Evolutionary conservation across 176 grass and related monocot species (phyloP).

Genomic region (Rhipidocladum racemiflorum): DNA sequence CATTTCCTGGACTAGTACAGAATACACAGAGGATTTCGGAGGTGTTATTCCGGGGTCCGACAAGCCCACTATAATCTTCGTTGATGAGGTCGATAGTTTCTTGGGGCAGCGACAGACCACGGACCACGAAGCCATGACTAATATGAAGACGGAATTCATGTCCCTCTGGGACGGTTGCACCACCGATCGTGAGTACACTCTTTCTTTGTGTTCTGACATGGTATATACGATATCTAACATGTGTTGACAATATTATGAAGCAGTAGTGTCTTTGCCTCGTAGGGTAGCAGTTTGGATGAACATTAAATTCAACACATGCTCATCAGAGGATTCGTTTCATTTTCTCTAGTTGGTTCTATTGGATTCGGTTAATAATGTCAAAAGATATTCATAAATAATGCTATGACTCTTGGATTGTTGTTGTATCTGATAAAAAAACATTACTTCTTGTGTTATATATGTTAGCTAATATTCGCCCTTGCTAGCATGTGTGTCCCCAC

Average conservation of each 20-base stretch:
- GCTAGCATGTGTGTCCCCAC: neutral
- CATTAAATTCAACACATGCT: neutral
- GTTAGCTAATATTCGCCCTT: neutral
- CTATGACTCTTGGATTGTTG: neutral
- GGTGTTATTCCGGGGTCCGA: no score
- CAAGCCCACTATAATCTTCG: constrained; percentile 97
- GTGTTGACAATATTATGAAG: neutral
- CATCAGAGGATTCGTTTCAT: neutral
- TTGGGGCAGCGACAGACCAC: constrained; percentile 75
- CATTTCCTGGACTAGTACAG: no score
- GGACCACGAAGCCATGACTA: constrained; percentile 90
- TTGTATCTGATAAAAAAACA: neutral
- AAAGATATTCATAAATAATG: neutral
- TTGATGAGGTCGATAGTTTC: constrained; percentile 97
- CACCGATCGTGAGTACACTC: constrained; percentile 86
- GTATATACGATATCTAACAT: neutral
- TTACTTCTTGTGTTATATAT: neutral
- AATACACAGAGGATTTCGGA: no score
- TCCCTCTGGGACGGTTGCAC: constrained; percentile 99
- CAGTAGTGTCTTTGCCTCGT: neutral
- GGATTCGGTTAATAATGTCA: neutral
- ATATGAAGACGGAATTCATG: constrained; percentile 99
- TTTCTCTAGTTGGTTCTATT: neutral
- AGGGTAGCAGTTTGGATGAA: neutral
- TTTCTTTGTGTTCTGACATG: neutral